Conservation (phyloP, 2,329 filamentous ascomycete species). For the Stagonosporopsis vannaccii region DNA sequence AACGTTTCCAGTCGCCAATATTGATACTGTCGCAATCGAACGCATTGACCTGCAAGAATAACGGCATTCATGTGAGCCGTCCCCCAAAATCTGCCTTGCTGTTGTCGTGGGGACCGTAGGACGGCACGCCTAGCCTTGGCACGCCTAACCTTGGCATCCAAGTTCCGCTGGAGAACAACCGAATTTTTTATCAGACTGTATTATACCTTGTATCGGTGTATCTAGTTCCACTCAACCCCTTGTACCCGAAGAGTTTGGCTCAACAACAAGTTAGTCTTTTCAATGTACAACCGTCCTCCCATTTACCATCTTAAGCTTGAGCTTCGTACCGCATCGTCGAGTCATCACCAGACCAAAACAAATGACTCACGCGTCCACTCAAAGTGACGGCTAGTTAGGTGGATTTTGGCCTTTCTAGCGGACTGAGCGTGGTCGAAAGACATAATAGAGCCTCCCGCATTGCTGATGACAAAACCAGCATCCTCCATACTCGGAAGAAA, state of each 20-base stretch:
- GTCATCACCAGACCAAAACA: slow-evolving; percentile 11
- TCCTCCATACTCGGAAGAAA: slow-evolving; percentile 21
- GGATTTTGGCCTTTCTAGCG: slow-evolving; percentile 32
- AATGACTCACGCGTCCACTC: slow-evolving; percentile 32
- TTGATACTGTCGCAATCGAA: too few relatives aligned
- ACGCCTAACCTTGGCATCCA: neutral
- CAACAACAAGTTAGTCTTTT: too few relatives aligned
- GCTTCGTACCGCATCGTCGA: too few relatives aligned
- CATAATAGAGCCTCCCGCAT: slow-evolving; percentile 26
- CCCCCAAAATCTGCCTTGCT: neutral
- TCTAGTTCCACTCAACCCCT: too few relatives aligned
- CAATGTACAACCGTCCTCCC: too few relatives aligned
- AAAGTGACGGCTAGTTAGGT: slow-evolving; percentile 42
- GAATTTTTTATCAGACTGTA: too few relatives aligned
- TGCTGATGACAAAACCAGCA: slow-evolving; percentile 19
- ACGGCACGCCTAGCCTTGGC: neutral
- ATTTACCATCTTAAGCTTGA: too few relatives aligned
- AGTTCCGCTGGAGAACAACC: too few relatives aligned
- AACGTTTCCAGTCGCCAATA: too few relatives aligned
- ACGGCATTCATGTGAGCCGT: neutral
- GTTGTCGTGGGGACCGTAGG: neutral
- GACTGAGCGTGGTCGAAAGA: slow-evolving; percentile 19
- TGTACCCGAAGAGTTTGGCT: too few relatives aligned
- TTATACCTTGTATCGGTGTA: too few relatives aligned
- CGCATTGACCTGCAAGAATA: neutral